Evolutionary conservation across 768 basidiomycete species (phyloP).

Genomic region (Mycena vulgaris): DNA sequence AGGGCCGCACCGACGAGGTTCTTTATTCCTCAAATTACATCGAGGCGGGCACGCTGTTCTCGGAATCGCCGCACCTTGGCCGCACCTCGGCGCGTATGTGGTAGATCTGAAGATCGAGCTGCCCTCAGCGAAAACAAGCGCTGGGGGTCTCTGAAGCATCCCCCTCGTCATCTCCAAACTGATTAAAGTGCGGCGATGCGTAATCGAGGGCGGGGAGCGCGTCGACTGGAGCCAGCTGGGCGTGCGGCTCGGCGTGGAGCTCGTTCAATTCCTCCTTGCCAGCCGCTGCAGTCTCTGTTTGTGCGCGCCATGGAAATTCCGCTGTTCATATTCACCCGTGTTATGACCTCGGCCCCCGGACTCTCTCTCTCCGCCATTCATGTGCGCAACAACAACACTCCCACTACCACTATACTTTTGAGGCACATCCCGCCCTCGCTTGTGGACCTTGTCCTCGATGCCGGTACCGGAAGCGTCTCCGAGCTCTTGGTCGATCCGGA

Average conservation of each 20-base stretch:
- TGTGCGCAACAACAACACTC: background rate
- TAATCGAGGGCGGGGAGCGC: background rate
- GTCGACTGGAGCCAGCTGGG: background rate
- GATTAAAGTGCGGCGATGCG: background rate
- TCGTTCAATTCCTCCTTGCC: background rate
- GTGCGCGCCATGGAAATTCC: background rate
- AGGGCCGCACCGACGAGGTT: background rate
- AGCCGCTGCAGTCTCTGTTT: background rate
- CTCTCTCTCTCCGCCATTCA: background rate
- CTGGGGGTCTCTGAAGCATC: background rate
- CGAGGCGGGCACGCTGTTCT: background rate
- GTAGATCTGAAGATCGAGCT: background rate
- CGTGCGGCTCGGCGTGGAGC: background rate
- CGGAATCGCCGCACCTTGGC: background rate
- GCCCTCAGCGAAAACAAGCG: background rate
- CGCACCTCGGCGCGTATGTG: background rate
- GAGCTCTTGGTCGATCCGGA: background rate
- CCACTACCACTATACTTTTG: background rate
- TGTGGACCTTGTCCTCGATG: background rate
- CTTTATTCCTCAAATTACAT: background rate
- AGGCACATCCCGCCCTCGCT: background rate
- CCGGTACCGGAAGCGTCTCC: background rate
- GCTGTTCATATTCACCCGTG: background rate
- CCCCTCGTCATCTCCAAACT: background rate
- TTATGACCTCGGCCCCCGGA: background rate